Conservation (phyloP, 306 rosid genomes). For the Hippophae gyantsensis region DNA sequence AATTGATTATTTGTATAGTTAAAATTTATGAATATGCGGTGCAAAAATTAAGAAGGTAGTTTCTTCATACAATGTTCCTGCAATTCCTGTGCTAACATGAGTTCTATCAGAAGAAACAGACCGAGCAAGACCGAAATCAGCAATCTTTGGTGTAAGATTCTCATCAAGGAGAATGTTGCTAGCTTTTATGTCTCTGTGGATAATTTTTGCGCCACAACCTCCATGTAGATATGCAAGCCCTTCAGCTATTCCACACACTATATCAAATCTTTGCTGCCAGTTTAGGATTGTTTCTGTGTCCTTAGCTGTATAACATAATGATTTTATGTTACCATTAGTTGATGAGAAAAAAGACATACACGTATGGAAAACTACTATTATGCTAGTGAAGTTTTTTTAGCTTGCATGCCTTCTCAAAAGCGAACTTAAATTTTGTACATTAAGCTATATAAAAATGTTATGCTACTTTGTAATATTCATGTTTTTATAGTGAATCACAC, state of each 20-base stretch:
- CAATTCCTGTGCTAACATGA: conserved; percentile 42
- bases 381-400: too few relatives aligned
- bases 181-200: conserved; percentile 62
- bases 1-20: too few relatives aligned
- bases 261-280: conserved; percentile 51
- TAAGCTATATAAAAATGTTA: too few relatives aligned
- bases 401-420: too few relatives aligned
- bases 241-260: conserved; percentile 53
- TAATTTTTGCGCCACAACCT: conserved; percentile 44
- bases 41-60: not conserved
- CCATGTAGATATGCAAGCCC: conserved; percentile 67
- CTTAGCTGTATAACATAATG: conserved; percentile 22
- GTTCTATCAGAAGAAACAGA: conserved; percentile 28
- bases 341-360: too few relatives aligned
- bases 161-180: conserved; percentile 57
- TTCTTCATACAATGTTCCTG: conserved; percentile 51
- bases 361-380: too few relatives aligned
- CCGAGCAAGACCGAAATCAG: conserved; percentile 55
- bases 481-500: too few relatives aligned
- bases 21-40: too few relatives aligned
- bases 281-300: conserved; percentile 22
- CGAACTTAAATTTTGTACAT: too few relatives aligned
- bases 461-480: too few relatives aligned
- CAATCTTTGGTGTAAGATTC: conserved; percentile 51
- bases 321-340: not conserved